phyloP scores from a whole-genome alignment of 2,329 filamentous ascomycete genomes.

The Fusarium begoniae region DNA sequence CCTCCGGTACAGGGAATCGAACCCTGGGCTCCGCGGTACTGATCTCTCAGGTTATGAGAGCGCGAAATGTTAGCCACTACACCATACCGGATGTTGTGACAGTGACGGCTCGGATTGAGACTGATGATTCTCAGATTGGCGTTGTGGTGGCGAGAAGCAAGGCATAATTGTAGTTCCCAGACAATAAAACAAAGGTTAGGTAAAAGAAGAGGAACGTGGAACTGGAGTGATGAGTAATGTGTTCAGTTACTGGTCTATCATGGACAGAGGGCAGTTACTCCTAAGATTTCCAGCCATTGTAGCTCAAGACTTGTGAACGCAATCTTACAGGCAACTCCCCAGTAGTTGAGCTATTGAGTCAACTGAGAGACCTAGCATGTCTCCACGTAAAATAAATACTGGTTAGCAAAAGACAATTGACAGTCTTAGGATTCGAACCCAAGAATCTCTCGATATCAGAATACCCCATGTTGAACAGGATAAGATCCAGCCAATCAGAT shows the following conservation, averaged over 20 bases:
- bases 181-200: neutral
- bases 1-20: conserved; percentile 44
- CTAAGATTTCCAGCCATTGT: neutral
- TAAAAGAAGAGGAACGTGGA: no score
- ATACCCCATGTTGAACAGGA: neutral
- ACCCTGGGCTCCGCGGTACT: conserved; percentile 41
- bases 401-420: neutral
- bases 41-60: conserved; percentile 43
- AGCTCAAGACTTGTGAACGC: neutral
- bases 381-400: neutral
- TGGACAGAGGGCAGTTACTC: neutral
- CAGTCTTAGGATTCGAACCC: conserved; percentile 1
- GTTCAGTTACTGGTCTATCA: neutral
- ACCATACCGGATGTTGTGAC: conserved; percentile 41
- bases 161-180: neutral
- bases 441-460: neutral
- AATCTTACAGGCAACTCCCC: no score
- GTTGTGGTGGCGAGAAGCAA: neutral
- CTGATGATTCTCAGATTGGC: neutral
- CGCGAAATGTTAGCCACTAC: conserved; percentile 49
- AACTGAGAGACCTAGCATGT: neutral
- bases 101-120: accelerated
- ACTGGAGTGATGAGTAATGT: neutral
- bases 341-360: no score
- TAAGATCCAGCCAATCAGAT: neutral